Evolutionary conservation across 257 asterid genomes (phyloP).

Genomic region (Nicotiana paniculata): DNA sequence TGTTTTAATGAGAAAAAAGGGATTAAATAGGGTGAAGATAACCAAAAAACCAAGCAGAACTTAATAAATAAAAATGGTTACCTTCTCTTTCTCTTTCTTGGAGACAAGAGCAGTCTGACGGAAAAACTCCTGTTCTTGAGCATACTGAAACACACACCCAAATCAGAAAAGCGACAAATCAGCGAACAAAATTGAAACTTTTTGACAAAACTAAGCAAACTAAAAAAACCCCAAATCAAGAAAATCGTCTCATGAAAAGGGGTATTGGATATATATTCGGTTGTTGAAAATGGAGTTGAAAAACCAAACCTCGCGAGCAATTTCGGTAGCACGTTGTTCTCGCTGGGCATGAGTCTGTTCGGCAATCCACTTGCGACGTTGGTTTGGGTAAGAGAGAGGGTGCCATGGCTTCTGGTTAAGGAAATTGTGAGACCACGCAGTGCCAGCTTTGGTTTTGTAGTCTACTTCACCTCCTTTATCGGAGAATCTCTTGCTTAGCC

Average conservation of each 20-base stretch:
- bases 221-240: background rate
- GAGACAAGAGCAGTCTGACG: slow-evolving; percentile 89
- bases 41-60: background rate
- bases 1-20: background rate
- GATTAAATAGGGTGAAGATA: background rate
- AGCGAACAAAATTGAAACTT: background rate
- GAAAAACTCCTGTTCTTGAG: slow-evolving; percentile 95
- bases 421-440: slow-evolving; percentile 94
- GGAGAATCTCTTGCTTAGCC: slow-evolving; percentile 56
- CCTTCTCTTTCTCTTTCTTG: slow-evolving; percentile 94
- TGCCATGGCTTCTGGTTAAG: slow-evolving; percentile 99
- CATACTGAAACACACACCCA: slow-evolving; percentile 54
- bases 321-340: slow-evolving; percentile 73
- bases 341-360: slow-evolving; percentile 83
- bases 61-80: slow-evolving; percentile 11
- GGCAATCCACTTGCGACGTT: slow-evolving; percentile 99
- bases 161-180: background rate
- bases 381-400: slow-evolving; percentile 97
- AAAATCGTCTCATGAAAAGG: background rate
- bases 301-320: slow-evolving; percentile 70
- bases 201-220: background rate
- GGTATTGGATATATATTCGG: background rate
- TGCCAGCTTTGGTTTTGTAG: slow-evolving; percentile 81
- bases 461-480: slow-evolving; percentile 83
- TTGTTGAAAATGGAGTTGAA: background rate